These are phyloP conservation scores for Paramecium bursaria DNA, from an alignment of 73 alveolate genomes.

Conservation along the genomic window DNA sequence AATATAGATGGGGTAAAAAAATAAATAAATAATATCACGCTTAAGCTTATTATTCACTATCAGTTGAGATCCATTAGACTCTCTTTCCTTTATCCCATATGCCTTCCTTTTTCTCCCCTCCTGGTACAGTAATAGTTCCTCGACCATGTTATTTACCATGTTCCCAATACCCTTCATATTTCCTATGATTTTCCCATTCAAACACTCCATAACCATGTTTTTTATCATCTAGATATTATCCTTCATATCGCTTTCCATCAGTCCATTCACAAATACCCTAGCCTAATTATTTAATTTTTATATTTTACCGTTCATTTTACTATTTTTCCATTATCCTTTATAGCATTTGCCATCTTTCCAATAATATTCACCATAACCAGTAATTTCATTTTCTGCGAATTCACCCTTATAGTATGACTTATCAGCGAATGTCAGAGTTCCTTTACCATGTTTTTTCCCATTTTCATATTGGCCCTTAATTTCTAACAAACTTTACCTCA, in stretches of 20 bases:
- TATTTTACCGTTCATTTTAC: conserved; percentile 65
- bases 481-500: conserved; percentile 36
- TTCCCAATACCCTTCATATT: conserved; percentile 69
- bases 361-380: conserved; percentile 69
- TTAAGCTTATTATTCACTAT: background rate
- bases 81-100: conserved; percentile 69
- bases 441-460: conserved; percentile 82
- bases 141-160: conserved; percentile 68
- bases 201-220: conserved; percentile 71
- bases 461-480: conserved; percentile 71
- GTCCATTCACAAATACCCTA: conserved; percentile 72
- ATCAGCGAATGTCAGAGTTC: conserved; percentile 71
- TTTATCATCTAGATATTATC: conserved; percentile 70
- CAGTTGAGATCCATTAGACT: conserved; percentile 13
- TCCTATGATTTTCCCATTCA: conserved; percentile 72
- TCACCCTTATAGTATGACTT: conserved; percentile 66
- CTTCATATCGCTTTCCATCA: conserved; percentile 71
- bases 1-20: too few relatives aligned
- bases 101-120: conserved; percentile 62
- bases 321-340: conserved; percentile 68
- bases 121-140: conserved; percentile 65
- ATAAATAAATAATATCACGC: background rate
- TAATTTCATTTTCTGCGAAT: conserved; percentile 55
- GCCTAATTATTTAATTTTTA: background rate
- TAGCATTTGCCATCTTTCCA: conserved; percentile 69